Conservation (phyloP, 345 rosid species). For the Atalantia buxifolia region DNA sequence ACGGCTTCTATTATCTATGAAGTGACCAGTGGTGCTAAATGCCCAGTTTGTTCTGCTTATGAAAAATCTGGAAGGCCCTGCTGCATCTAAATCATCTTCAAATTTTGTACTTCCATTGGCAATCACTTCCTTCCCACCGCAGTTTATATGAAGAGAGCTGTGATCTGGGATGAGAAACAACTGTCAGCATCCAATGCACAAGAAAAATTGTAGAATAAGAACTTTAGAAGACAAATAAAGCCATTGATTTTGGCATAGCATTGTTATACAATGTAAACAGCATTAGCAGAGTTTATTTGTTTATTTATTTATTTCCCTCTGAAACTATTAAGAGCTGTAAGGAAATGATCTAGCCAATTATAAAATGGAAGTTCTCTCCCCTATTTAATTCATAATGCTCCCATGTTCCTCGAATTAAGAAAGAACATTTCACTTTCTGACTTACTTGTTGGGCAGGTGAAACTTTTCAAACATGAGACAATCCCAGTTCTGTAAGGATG, state of each 20-base stretch:
- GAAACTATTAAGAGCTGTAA: too few relatives aligned
- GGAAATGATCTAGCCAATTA: background rate
- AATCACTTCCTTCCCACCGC: conserved; percentile 27
- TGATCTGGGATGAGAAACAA: conserved; percentile 15
- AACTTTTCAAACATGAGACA: conserved; percentile 18
- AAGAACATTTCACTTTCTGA: background rate
- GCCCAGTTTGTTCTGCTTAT: conserved; percentile 30
- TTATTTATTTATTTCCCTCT: too few relatives aligned
- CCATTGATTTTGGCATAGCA: background rate
- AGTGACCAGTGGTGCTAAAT: conserved; percentile 51
- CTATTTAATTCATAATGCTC: background rate
- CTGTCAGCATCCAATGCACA: background rate
- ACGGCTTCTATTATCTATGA: conserved; percentile 14
- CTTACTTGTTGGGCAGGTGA: conserved; percentile 27
- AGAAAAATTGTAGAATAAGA: too few relatives aligned
- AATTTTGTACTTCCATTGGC: conserved; percentile 17
- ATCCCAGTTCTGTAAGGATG: conserved; percentile 9
- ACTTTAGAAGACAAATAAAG: too few relatives aligned
- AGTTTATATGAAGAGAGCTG: conserved; percentile 36
- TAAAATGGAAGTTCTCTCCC: background rate
- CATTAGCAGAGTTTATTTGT: too few relatives aligned
- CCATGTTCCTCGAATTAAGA: background rate
- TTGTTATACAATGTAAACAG: background rate
- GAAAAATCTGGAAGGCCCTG: conserved; percentile 25
- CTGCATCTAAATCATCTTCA: conserved; percentile 23